These are phyloP conservation scores for Syncephalastrum sp. DNA, from an alignment of 371 early-diverging fungal genomes.

Conservation along the genomic window DNA sequence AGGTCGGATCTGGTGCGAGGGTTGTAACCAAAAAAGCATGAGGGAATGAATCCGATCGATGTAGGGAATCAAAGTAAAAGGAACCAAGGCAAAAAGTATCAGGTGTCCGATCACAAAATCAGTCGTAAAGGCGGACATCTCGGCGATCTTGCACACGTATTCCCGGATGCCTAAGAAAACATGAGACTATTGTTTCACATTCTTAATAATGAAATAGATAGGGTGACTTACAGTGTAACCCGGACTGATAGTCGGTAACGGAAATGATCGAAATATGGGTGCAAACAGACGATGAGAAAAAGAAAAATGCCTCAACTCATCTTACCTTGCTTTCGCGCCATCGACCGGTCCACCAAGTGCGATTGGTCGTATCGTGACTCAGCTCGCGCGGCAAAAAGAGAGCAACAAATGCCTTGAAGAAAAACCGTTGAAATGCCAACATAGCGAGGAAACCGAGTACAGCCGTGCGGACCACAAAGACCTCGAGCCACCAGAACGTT, in stretches of 20 bases:
- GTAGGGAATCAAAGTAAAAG: constrained; percentile 71
- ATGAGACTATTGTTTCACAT: neutral
- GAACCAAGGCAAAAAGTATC: constrained; percentile 69
- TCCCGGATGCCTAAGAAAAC: constrained; percentile 63
- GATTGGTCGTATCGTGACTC: constrained; percentile 75
- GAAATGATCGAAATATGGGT: neutral
- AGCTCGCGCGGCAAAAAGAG: constrained; percentile 79
- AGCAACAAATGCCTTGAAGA: constrained; percentile 69
- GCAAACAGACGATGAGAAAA: constrained; percentile 4
- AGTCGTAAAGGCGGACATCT: constrained; percentile 80
- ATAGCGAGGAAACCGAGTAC: constrained; percentile 68
- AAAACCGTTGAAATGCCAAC: constrained; percentile 65
- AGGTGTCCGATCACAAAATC: constrained; percentile 81
- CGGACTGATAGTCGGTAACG: constrained; percentile 3
- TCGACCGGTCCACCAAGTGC: constrained; percentile 91
- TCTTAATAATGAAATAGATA: too few relatives aligned
- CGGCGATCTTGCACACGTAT: constrained; percentile 84
- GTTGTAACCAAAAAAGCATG: constrained; percentile 83
- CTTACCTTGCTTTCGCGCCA: constrained; percentile 60
- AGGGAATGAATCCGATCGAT: constrained; percentile 78
- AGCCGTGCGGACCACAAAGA: constrained; percentile 57
- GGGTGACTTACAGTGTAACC: neutral
- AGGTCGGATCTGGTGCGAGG: constrained; percentile 72
- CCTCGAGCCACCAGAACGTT: constrained; percentile 69
- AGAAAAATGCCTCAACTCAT: neutral